Evolutionary conservation across 495 filamentous ascomycete genomes (phyloP).

Genomic region (Aspergillus egyptiacus): DNA sequence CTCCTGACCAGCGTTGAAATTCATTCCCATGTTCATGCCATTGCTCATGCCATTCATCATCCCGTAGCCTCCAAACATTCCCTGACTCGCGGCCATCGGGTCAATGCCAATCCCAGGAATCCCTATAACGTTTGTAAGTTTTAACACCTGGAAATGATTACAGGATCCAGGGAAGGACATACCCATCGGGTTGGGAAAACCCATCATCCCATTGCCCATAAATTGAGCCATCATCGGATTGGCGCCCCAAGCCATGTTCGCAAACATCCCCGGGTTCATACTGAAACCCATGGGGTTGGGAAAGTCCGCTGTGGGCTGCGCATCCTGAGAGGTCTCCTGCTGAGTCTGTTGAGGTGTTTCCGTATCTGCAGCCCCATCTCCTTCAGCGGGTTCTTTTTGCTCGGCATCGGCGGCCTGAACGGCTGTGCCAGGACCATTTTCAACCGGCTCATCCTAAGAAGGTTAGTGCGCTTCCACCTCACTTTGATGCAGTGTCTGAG

Average conservation of each 20-base stretch:
- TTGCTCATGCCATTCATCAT: slow-evolving; percentile 92
- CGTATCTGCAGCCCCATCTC: slow-evolving; percentile 19
- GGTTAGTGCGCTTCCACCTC: neutral
- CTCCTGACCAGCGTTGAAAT: slow-evolving; percentile 60
- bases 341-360: slow-evolving; percentile 19
- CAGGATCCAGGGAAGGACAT: slow-evolving; percentile 31
- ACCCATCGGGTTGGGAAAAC: slow-evolving; percentile 74
- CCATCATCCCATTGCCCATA: slow-evolving; percentile 70
- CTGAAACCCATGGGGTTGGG: slow-evolving; percentile 25
- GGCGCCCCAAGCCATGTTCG: slow-evolving; percentile 60
- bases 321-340: slow-evolving; percentile 18
- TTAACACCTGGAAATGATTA: neutral
- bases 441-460: slow-evolving; percentile 6
- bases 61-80: slow-evolving; percentile 82
- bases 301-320: slow-evolving; percentile 15
- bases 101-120: slow-evolving; percentile 83
- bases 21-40: slow-evolving; percentile 79
- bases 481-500: neutral
- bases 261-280: slow-evolving; percentile 44
- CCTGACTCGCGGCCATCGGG: slow-evolving; percentile 79
- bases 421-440: slow-evolving; percentile 1
- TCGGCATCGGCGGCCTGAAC: slow-evolving; percentile 11
- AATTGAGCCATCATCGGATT: slow-evolving; percentile 73
- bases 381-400: neutral
- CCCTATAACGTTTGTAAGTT: slow-evolving; percentile 38